phyloP scores from a whole-genome alignment of 768 basidiomycete genomes.

The Mycena epipterygia region DNA sequence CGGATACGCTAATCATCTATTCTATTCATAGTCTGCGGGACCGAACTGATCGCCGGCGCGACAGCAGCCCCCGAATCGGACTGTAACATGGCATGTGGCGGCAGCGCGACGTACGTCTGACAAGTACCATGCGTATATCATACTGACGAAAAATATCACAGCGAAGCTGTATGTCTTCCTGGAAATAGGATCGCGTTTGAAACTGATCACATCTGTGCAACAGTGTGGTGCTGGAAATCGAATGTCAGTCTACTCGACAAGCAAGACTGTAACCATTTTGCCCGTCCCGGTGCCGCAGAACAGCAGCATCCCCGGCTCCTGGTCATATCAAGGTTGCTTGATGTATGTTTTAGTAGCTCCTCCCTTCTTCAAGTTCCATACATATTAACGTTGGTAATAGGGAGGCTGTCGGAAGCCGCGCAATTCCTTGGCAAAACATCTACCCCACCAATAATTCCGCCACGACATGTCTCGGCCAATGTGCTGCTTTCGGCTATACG shows the following conservation, averaged over 20 bases:
- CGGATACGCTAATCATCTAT: too few relatives aligned
- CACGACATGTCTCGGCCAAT: constrained; percentile 75
- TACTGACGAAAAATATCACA: constrained; percentile 40
- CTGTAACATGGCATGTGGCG: constrained; percentile 86
- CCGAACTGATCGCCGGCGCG: constrained; percentile 74
- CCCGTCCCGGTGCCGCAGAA: constrained; percentile 72
- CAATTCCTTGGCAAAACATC: constrained; percentile 75
- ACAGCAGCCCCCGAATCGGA: constrained; percentile 59
- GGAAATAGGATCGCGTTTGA: neutral
- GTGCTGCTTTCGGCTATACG: constrained; percentile 78
- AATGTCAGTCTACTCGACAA: constrained; percentile 79
- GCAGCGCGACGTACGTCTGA: constrained; percentile 69
- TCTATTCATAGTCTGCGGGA: constrained; percentile 73
- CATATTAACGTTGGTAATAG: constrained; percentile 45
- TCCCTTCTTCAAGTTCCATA: neutral
- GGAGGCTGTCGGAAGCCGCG: constrained; percentile 61
- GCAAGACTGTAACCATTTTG: constrained; percentile 62
- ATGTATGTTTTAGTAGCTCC: constrained; percentile 54
- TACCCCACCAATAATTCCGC: constrained; percentile 76
- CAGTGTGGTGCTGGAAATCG: constrained; percentile 79
- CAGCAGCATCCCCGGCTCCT: constrained; percentile 72
- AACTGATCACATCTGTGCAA: neutral
- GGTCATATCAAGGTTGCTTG: constrained; percentile 77
- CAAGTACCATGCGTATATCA: constrained; percentile 5
- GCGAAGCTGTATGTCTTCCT: constrained; percentile 58